A percentile compares a stretch with the other conserved stretches of the same genome.
Evolutionary conservation across 345 rosid species (phyloP).

Genomic region (Citrus hindsii): DNA sequence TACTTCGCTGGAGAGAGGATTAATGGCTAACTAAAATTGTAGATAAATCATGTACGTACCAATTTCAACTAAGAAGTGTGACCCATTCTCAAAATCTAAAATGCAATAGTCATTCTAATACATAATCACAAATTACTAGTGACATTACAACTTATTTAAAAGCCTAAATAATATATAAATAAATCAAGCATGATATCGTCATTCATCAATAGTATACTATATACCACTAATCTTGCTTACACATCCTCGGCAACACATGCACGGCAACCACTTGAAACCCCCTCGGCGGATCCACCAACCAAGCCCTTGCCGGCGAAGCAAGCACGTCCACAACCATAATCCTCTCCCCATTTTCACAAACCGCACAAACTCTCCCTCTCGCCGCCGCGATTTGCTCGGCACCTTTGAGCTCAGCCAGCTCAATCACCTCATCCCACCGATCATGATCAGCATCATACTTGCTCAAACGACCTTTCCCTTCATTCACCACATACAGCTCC

Average conservation of each 20-base stretch:
- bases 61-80: not conserved
- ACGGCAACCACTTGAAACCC: not conserved
- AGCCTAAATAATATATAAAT: not conserved
- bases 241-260: not conserved
- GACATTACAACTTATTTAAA: not conserved
- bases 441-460: slow-evolving; percentile 29
- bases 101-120: not conserved
- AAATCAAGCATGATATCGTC: not conserved
- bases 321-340: slow-evolving; percentile 37
- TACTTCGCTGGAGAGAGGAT: too few species aligned
- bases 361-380: slow-evolving; percentile 40
- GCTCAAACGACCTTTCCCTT: slow-evolving; percentile 30
- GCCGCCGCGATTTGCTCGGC: slow-evolving; percentile 39
- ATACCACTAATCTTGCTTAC: not conserved
- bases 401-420: slow-evolving; percentile 35
- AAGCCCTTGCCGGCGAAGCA: not conserved
- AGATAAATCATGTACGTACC: too few species aligned
- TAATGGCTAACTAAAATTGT: too few species aligned
- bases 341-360: slow-evolving; percentile 23
- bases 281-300: not conserved
- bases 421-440: slow-evolving; percentile 37
- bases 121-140: not conserved
- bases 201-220: too few species aligned
- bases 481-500: slow-evolving; percentile 49
- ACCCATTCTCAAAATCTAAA: not conserved